Evolutionary conservation across 345 rosid species (phyloP), one percentile per base, ranked within the genome.

Genomic region (Erysimum cheiranthoides): DNA sequence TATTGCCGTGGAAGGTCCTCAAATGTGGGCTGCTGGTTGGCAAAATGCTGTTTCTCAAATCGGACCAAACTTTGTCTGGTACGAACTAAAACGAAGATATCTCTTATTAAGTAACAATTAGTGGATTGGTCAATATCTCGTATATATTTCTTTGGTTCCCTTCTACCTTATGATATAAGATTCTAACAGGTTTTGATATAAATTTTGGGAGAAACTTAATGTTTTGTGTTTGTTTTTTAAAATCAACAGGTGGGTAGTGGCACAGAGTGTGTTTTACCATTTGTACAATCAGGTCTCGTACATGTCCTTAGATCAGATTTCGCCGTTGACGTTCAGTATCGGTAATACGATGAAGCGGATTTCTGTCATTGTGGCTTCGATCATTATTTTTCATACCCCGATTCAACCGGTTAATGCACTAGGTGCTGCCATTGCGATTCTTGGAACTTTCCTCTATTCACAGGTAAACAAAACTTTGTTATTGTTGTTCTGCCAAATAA

Each of bases 11-110:
- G 98, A 94, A 81, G 97, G 98, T 53, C 98, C 97, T 54, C 84
- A 87, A 76, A 77, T 94, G 80, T 94, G 98, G 98, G 90, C 93
- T 77, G 88, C 85, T 50, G 98, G 97, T 66, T 93, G 96, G 94
- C 79, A 87, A 78, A 83, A 73, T 5, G 97, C 97, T 0, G 79
- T 90, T 57, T 74, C 97, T 58, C 87, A 88, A 77, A 83, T 93
- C 52, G 97, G 97, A 66, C 97, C 97, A 46, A 87, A 89, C 78
- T 91, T 93, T 30, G 86, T 88, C 8, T 93, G 96, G 97, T 77
- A 76, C 0, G 61, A 32, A 50, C 43, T 25, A 13, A 45, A 53
- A 74, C 16, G 36, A 49, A 8, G 5, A 46, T 16, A 12, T 3
- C 3, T n/a, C 32, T 34, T 32, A 27, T 57, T 8, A 31, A 5